Base-by-base conservation (phyloP, 164 flowering plant species). In the Magnolia changhungtana region DNA sequence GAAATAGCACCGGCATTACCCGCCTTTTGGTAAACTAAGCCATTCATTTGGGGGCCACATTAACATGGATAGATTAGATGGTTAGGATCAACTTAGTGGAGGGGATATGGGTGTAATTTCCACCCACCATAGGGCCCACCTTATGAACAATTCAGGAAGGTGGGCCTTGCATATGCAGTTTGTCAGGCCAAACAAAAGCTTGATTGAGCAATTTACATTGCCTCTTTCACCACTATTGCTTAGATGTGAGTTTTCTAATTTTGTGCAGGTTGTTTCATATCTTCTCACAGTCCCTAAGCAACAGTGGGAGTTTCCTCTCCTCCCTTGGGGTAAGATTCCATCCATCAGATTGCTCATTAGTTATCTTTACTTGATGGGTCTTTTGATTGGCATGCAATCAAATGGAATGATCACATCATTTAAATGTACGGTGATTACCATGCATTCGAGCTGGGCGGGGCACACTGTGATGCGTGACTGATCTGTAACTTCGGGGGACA, bases 241-340 rank as follows among this genome's bases (percentile, higher is more conserved):
- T 58, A 2, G 37, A 29, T 2, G 4, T 37, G 72, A 27, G 31
- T 74, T 24, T 45, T 58, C 11, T 59, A 49, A 5, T 72, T 77
- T 68, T 72, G 16, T 71, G 78, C 87, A 91, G 96, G 89, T 92
- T 45, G 86, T 85, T 70, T 82, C 93, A 50, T 94, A 89, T 82
- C 81, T 89, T 14, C 83, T 91, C 23, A 87, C 89, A 13, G 92
- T 89, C 52, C 93, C 97, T 21, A 83, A 79, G 78, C 95, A 91
- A 78, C 81, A 50, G 74, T 83, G 76, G 79, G 98, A 91, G 80
- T 94, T 94, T 81, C 96, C 98, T 50, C 50, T 91, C 80, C 86
- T 91, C 72, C 84, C 88, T 52, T 92, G 96, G 97, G 93, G 92
- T 90, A 87, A 83, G 86, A 59, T 78, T 68, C 5, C 8, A 64